phyloP scores from a whole-genome alignment of 2,329 filamentous ascomycete species.

The Diaporthe sp. region DNA sequence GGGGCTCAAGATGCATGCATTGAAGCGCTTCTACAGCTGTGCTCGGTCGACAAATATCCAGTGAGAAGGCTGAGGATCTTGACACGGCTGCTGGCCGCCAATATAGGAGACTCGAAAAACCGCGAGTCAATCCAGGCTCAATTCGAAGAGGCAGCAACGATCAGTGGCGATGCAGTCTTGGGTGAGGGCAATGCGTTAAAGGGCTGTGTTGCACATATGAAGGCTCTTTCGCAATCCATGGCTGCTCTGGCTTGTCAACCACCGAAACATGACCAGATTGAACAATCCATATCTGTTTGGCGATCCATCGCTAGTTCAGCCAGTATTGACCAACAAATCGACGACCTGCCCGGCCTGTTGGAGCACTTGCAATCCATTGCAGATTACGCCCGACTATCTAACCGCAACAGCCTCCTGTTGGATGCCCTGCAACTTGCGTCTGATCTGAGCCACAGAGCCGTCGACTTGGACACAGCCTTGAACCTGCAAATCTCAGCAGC shows the following conservation, averaged over 20 bases:
- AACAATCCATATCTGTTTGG: slow-evolving; percentile 61
- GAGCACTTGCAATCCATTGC: slow-evolving; percentile 65
- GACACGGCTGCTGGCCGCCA: slow-evolving; percentile 62
- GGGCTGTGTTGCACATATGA: slow-evolving; percentile 64
- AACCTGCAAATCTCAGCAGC: slow-evolving; percentile 50
- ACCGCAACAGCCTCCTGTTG: slow-evolving; percentile 62
- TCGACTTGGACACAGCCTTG: slow-evolving; percentile 17
- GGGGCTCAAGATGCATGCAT: slow-evolving; percentile 58
- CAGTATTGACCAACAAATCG: slow-evolving; percentile 61
- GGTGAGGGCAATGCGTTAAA: slow-evolving; percentile 62
- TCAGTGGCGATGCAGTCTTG: slow-evolving; percentile 54
- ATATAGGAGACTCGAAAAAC: slow-evolving; percentile 60
- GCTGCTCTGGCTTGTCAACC: slow-evolving; percentile 58
- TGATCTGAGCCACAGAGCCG: slow-evolving; percentile 56
- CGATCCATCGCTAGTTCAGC: slow-evolving; percentile 56
- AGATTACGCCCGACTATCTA: slow-evolving; percentile 66
- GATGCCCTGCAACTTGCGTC: slow-evolving; percentile 62
- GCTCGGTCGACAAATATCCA: slow-evolving; percentile 64
- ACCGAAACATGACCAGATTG: slow-evolving; percentile 50
- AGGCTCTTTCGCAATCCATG: slow-evolving; percentile 60
- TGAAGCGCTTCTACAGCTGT: slow-evolving; percentile 63
- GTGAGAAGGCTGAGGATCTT: slow-evolving; percentile 67
- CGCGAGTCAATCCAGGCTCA: slow-evolving; percentile 57
- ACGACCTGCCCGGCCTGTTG: slow-evolving; percentile 64
- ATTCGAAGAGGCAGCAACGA: slow-evolving; percentile 54